Evolutionary conservation across 148 eudicot genomes (phyloP).

Genomic region (Silene uniflora): DNA sequence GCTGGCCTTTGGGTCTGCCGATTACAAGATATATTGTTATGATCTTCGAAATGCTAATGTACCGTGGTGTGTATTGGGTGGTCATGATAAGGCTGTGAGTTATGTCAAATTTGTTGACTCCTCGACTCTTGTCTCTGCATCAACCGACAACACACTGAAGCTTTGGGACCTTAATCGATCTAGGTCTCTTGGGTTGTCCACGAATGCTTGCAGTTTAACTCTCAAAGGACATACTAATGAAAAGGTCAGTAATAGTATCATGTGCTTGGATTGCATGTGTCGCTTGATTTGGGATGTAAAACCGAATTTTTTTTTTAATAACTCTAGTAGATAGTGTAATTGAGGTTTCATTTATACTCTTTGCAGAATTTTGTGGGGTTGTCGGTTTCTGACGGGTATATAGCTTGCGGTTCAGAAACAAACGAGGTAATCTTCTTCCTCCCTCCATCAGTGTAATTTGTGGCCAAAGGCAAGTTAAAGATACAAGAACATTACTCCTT

Average conservation of each 20-base stretch:
- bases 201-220: slow-evolving; percentile 67
- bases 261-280: slow-evolving; percentile 16
- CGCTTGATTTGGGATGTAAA: not conserved
- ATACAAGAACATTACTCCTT: not conserved
- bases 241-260: slow-evolving; percentile 50
- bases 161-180: slow-evolving; percentile 89
- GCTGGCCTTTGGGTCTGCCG: slow-evolving; percentile 79
- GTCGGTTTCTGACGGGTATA: slow-evolving; percentile 80
- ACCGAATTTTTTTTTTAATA: not conserved
- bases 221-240: slow-evolving; percentile 79
- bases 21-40: slow-evolving; percentile 76
- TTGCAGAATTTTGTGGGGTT: slow-evolving; percentile 89
- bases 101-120: slow-evolving; percentile 82
- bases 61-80: slow-evolving; percentile 81
- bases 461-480: not conserved
- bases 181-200: slow-evolving; percentile 43
- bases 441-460: not conserved
- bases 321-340: not conserved
- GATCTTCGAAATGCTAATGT: slow-evolving; percentile 65
- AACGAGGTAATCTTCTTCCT: slow-evolving; percentile 52
- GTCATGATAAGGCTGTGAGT: slow-evolving; percentile 85
- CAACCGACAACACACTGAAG: slow-evolving; percentile 88
- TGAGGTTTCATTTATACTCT: slow-evolving; percentile 15
- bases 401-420: slow-evolving; percentile 90
- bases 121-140: slow-evolving; percentile 78